A percentile compares a stretch with the other conserved stretches of the same genome.
phyloP scores from a whole-genome alignment of 371 early-diverging fungal species.

The Fennellomyces sp. region DNA sequence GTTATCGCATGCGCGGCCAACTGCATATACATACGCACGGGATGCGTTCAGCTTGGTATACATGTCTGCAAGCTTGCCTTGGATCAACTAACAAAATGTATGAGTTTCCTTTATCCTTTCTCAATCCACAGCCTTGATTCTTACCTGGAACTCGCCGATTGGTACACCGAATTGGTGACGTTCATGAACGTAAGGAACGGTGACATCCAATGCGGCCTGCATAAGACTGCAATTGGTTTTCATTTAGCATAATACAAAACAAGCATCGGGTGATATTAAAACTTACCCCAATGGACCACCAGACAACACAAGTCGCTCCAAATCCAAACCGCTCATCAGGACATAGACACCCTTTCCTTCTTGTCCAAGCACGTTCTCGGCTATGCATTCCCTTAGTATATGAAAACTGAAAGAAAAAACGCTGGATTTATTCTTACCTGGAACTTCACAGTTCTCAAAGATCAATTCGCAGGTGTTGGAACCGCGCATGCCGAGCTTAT shows the following conservation, averaged over 20 bases:
- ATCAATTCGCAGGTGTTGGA: conserved; percentile 96
- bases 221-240: conserved; percentile 63
- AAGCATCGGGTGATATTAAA: too few relatives aligned
- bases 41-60: conserved; percentile 94
- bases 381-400: conserved; percentile 22
- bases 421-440: conserved; percentile 44
- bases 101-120: background rate
- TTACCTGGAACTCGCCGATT: conserved; percentile 90
- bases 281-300: conserved; percentile 91
- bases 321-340: conserved; percentile 94
- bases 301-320: conserved; percentile 90
- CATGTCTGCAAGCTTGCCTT: conserved; percentile 97
- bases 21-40: conserved; percentile 91
- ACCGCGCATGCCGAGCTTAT: conserved; percentile 98
- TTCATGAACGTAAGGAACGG: conserved; percentile 86
- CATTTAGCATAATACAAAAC: background rate
- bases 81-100: conserved; percentile 62
- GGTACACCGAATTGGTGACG: conserved; percentile 88
- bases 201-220: conserved; percentile 88
- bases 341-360: conserved; percentile 96
- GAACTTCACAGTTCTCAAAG: conserved; percentile 94
- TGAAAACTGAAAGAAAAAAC: background rate
- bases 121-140: too few relatives aligned
- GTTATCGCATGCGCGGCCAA: conserved; percentile 86
- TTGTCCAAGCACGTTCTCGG: conserved; percentile 87